These are phyloP conservation scores for Dendrobium nobile DNA, from an alignment of 106 monocot species.

Conservation along the genomic window DNA sequence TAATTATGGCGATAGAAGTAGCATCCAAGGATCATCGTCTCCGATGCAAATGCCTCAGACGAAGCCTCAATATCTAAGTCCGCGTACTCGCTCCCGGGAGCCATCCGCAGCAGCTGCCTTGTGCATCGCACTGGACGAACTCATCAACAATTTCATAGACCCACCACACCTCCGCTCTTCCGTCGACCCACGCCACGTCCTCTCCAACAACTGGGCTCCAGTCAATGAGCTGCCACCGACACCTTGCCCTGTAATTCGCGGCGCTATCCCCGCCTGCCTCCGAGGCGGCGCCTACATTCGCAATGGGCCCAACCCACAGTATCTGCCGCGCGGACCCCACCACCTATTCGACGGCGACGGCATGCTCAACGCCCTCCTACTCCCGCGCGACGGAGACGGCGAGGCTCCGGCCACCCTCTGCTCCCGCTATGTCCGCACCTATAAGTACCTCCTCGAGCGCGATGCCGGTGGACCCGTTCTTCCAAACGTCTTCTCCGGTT, in stretches of 20 bases:
- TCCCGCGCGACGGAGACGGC: slow-evolving; percentile 14
- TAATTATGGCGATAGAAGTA: no score
- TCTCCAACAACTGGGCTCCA: slow-evolving; percentile 44
- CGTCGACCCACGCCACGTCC: slow-evolving; percentile 50
- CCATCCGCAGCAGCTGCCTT: slow-evolving; percentile 22
- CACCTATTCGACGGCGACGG: slow-evolving; percentile 77
- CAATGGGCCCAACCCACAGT: slow-evolving; percentile 69
- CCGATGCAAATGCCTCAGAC: not conserved
- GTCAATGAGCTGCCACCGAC: slow-evolving; percentile 56
- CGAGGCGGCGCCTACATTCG: slow-evolving; percentile 67
- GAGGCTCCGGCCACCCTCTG: slow-evolving; percentile 30
- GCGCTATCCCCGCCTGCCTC: slow-evolving; percentile 57
- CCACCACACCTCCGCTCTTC: slow-evolving; percentile 38
- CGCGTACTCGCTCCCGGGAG: not conserved
- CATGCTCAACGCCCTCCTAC: slow-evolving; percentile 66
- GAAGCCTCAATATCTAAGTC: not conserved
- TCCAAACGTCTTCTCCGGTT: slow-evolving; percentile 49
- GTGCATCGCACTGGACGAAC: slow-evolving; percentile 42
- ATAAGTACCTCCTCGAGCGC: slow-evolving; percentile 45
- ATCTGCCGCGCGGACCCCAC: slow-evolving; percentile 50
- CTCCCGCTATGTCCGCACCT: slow-evolving; percentile 58
- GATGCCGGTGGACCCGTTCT: slow-evolving; percentile 42
- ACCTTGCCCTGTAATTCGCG: slow-evolving; percentile 44
- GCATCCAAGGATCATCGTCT: no score
- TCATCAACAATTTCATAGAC: slow-evolving; percentile 53